Evolutionary conservation across 768 basidiomycete species (phyloP).

Genomic region (Tulasnella sp.): DNA sequence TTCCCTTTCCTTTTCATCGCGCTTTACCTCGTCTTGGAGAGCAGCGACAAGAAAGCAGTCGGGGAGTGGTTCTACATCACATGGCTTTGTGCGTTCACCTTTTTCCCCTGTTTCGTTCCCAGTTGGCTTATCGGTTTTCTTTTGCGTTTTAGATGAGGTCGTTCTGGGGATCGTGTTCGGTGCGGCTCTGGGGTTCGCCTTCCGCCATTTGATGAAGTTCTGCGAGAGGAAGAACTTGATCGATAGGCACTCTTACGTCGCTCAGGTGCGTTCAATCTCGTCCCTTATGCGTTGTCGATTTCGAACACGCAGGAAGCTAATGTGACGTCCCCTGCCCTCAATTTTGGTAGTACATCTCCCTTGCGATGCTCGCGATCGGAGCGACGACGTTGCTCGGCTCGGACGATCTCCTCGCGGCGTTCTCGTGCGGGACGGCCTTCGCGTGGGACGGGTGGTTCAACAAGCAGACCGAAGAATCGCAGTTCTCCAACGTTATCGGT

Average conservation of each 20-base stretch:
- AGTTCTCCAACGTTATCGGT: conserved; percentile 89
- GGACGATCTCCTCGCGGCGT: conserved; percentile 90
- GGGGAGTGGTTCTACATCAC: conserved; percentile 80
- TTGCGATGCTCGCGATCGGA: conserved; percentile 77
- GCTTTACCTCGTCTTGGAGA: conserved; percentile 72
- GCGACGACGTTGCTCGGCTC: conserved; percentile 75
- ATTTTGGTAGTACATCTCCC: conserved; percentile 44
- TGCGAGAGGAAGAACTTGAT: conserved; percentile 78
- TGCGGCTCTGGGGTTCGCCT: conserved; percentile 57
- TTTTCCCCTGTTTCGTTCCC: conserved; percentile 10
- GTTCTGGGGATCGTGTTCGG: conserved; percentile 66
- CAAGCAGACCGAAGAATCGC: conserved; percentile 84
- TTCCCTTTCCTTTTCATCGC: conserved; percentile 90
- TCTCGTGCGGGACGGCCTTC: conserved; percentile 90
- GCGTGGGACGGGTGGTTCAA: conserved; percentile 96
- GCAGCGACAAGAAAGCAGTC: conserved; percentile 47
- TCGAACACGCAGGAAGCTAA: no score
- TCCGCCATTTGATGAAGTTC: conserved; percentile 88
- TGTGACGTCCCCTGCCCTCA: not conserved
- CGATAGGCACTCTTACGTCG: conserved; percentile 89
- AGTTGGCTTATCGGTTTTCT: not conserved
- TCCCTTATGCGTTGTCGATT: conserved; percentile 25
- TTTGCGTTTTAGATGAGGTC: conserved; percentile 53
- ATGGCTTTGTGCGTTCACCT: conserved; percentile 60
- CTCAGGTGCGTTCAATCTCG: conserved; percentile 36